Conservation (phyloP, 345 rosid genomes). For the Lagerstroemia speciosa region DNA sequence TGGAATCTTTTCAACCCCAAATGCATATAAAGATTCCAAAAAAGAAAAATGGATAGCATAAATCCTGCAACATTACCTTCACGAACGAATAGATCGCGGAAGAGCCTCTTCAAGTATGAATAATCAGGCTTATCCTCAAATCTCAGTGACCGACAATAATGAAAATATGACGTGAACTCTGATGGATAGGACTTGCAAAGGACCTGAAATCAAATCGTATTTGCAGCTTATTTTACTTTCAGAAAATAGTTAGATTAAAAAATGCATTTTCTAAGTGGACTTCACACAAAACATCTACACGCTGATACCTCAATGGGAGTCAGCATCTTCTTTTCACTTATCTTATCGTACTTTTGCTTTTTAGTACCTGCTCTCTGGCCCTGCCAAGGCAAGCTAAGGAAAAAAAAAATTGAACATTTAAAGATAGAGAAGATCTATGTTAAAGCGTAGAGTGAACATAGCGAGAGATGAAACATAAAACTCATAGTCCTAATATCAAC, state of each 20-base stretch:
- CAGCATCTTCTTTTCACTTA: constrained; percentile 93
- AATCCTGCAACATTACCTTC: constrained; percentile 85
- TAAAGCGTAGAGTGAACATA: neutral
- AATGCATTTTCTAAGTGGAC: neutral
- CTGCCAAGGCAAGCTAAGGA: constrained; percentile 91
- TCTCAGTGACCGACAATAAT: constrained; percentile 85
- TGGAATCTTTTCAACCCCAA: too few species aligned
- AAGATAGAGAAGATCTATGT: too few species aligned
- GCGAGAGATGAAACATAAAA: neutral
- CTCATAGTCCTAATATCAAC: constrained; percentile 25
- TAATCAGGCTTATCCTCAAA: constrained; percentile 98
- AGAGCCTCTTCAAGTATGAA: too few species aligned
- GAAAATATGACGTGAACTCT: constrained; percentile 91
- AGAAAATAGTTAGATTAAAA: neutral
- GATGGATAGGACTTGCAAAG: constrained; percentile 88
- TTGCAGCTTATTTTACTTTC: neutral
- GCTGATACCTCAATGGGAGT: constrained; percentile 75
- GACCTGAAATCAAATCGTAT: constrained; percentile 29
- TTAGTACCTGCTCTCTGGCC: constrained; percentile 91
- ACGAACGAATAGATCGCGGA: constrained; percentile 88
- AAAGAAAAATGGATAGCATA: constrained; percentile 21
- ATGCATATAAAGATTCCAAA: neutral
- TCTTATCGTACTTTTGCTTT: constrained; percentile 96
- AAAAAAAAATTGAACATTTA: constrained; percentile 13
- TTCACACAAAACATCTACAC: neutral